Percentiles rank a stretch among this genome's conserved stretches.
Evolutionary conservation across 352 stramenopile species (phyloP).

Genomic region (Globisporangium alternatum): DNA sequence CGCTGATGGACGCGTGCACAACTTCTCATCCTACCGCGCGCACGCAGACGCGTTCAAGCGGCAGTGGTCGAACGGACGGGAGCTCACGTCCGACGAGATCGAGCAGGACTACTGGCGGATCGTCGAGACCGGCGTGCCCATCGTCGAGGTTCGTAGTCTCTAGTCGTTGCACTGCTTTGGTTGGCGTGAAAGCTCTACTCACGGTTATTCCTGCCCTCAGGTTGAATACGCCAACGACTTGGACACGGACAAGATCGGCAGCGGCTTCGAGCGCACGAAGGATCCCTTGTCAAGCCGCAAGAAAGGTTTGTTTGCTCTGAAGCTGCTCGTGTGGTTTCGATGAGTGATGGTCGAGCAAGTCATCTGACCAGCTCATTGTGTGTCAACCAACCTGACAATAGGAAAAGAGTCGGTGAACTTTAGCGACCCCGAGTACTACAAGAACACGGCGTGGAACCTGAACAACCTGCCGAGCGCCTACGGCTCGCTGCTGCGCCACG

Average conservation of each 20-base stretch:
- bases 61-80: slow-evolving; percentile 46
- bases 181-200: not conserved
- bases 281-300: slow-evolving; percentile 15
- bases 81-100: slow-evolving; percentile 60
- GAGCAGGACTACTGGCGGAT: slow-evolving; percentile 89
- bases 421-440: slow-evolving; percentile 64
- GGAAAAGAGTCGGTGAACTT: slow-evolving; percentile 53
- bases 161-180: not conserved
- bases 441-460: slow-evolving; percentile 93
- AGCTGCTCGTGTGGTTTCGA: not conserved
- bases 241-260: slow-evolving; percentile 76
- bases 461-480: slow-evolving; percentile 96
- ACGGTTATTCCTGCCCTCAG: slow-evolving; percentile 19
- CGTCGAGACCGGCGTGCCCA: slow-evolving; percentile 53
- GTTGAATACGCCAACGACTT: slow-evolving; percentile 92
- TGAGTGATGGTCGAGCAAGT: not conserved
- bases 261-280: slow-evolving; percentile 59
- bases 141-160: slow-evolving; percentile 22
- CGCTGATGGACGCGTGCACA: slow-evolving; percentile 37
- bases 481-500: slow-evolving; percentile 91
- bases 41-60: slow-evolving; percentile 52
- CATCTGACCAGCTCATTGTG: not conserved
- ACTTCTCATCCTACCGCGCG: slow-evolving; percentile 57
- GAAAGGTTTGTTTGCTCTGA: not conserved
- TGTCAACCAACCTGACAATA: slow-evolving; percentile 4